These are phyloP conservation scores for Pestalotiopsis sp. DNA, from an alignment of 2,329 filamentous ascomycete species.

Conservation along the genomic window DNA sequence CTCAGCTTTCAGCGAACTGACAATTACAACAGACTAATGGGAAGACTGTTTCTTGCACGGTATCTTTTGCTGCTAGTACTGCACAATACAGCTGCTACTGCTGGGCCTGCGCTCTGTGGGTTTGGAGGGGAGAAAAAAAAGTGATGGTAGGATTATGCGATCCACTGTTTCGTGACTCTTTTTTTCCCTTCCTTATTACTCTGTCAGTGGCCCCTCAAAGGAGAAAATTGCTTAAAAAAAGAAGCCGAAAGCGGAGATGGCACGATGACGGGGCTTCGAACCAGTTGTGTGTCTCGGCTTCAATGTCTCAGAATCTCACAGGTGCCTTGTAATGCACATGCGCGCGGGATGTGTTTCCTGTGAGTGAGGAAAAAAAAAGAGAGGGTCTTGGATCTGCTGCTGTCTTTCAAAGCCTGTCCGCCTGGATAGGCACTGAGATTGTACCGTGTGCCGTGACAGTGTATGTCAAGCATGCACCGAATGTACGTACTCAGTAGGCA, in stretches of 20 bases:
- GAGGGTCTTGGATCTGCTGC: no score
- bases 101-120: neutral
- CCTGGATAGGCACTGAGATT: no score
- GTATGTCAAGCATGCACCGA: no score
- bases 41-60: neutral
- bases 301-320: conserved; percentile 11
- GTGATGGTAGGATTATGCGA: neutral
- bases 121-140: neutral
- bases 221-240: neutral
- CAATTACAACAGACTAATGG: neutral
- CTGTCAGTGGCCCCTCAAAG: neutral
- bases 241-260: conserved; percentile 16
- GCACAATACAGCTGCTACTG: neutral
- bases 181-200: neutral
- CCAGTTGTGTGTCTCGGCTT: conserved; percentile 13
- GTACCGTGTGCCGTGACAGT: neutral
- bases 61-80: neutral
- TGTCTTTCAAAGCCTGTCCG: no score
- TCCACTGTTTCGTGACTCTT: conserved; percentile 2
- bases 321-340: neutral
- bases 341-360: neutral
- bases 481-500: neutral
- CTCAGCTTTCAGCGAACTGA: neutral
- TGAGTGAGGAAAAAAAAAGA: neutral
- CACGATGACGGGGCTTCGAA: conserved; percentile 10